Evolutionary conservation across 495 filamentous ascomycete species (phyloP), one percentile per base, ranked within the genome.

Genomic region (Aspergillus campestris): DNA sequence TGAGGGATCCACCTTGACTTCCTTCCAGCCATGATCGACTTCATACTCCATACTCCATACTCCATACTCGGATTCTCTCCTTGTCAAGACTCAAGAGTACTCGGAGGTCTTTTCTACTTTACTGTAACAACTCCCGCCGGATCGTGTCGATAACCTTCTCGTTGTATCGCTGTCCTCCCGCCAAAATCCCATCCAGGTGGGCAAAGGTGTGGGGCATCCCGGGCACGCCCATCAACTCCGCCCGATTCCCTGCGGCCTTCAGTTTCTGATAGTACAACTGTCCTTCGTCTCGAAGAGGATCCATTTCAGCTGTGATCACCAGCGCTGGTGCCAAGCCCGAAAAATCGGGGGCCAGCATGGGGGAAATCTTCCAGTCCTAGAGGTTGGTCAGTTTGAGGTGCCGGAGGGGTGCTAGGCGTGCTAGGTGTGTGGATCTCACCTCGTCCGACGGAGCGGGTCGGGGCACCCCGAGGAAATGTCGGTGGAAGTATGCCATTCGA

Each of bases 251-350:
- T 2, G 66, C 61, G 13, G 56, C 58, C 37, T 61, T 49, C 43
- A 78, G 48, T 33, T 67, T 65, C 12, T 56, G 48, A 3, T 65
- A 73, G 58, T 73, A 75, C 10, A 49, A 48, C 45, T 70, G 63
- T 5, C 69, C 69, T 48, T 76, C 70, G 43, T 72, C 63, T 28
- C 71, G 56, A 15, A 75, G 54, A 36, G 67, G 66, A 42, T 76
- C 71, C 31, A 67, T 58, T 45, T 74, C 70, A 10, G 66, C 62
- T 8, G 61, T 62, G 37, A 70, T 61, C 7, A 75, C 53, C 45
- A 76, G 48, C 3, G 72, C 75, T 29, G 67, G 61, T 8, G 74
- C 70, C 45, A 73, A 52, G 6, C 58, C 45, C 14, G 49, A 38
- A 13, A 73, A 65, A 38, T 58, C 50, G 8, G 56, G 44, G 5